These are phyloP conservation scores for Acanthamoeba pearcei DNA, from an alignment of 208 protist species.

Conservation along the genomic window DNA sequence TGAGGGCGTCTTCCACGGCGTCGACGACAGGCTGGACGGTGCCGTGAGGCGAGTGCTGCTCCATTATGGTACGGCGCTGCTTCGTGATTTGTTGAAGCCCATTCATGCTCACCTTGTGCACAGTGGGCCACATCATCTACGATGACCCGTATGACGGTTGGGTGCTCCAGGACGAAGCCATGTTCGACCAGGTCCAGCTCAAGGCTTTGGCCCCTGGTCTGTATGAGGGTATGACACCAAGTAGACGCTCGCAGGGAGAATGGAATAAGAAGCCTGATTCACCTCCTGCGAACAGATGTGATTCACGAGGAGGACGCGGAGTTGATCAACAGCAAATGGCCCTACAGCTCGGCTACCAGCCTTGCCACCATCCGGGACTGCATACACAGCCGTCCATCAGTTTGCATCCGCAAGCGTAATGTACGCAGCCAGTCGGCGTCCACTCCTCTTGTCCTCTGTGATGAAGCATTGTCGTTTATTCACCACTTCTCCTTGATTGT, in stretches of 20 bases:
- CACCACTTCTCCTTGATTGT: background rate
- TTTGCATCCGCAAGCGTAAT: conserved; percentile 37
- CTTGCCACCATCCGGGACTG: background rate
- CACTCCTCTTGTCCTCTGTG: background rate
- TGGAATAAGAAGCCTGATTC: background rate
- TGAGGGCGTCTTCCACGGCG: conserved; percentile 15
- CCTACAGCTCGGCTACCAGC: background rate
- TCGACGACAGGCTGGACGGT: background rate
- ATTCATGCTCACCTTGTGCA: background rate
- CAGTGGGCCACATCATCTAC: background rate
- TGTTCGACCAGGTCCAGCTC: background rate
- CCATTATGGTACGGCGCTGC: background rate
- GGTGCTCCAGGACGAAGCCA: background rate
- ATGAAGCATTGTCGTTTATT: background rate
- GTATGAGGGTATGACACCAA: background rate
- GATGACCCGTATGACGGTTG: conserved; percentile 7
- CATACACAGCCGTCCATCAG: background rate
- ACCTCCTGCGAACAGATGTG: background rate
- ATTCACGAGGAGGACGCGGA: background rate
- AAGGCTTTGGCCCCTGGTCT: background rate
- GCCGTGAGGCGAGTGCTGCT: background rate
- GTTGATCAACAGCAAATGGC: conserved; percentile 7
- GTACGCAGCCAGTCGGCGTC: background rate
- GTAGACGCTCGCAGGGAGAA: background rate
- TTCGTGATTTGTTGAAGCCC: background rate